A percentile compares a stretch with the other conserved stretches of the same genome.
phyloP scores from a whole-genome alignment of 2,329 filamentous ascomycete genomes.

The Phyllosticta paracitricarpa region DNA sequence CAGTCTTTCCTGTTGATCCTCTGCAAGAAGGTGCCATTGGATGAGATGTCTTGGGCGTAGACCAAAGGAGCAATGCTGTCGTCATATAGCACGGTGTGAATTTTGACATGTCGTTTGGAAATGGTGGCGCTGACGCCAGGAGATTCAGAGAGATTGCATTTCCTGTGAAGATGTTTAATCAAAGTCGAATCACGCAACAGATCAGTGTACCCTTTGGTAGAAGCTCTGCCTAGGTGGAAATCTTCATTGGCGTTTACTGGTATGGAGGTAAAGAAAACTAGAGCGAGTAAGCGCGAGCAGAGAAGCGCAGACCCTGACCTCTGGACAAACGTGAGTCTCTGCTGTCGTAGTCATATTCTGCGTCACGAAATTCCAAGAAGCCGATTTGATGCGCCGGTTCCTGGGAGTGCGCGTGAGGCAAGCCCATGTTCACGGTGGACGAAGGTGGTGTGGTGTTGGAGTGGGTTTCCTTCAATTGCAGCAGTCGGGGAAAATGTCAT shows the following conservation, averaged over 20 bases:
- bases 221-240: conserved; percentile 26
- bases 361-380: conserved; percentile 3
- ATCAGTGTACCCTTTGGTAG: background rate
- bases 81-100: conserved; percentile 39
- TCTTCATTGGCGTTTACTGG: conserved; percentile 23
- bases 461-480: background rate
- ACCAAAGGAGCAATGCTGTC: conserved; percentile 34
- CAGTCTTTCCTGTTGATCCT: conserved; percentile 17
- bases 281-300: background rate
- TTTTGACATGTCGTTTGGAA: conserved; percentile 36
- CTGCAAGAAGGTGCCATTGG: conserved; percentile 31
- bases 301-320: background rate
- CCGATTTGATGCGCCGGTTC: background rate
- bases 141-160: conserved; percentile 21
- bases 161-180: conserved; percentile 14
- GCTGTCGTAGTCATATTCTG: background rate
- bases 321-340: conserved; percentile 4
- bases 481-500: background rate
- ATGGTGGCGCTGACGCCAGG: conserved; percentile 19
- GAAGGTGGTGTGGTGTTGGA: background rate
- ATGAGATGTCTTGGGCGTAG: conserved; percentile 37
- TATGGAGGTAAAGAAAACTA: background rate
- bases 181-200: background rate
- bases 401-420: background rate
- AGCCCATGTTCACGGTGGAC: background rate